Base-by-base conservation (phyloP, 352 stramenopile genomes). In the Elongisporangium senticosum region DNA sequence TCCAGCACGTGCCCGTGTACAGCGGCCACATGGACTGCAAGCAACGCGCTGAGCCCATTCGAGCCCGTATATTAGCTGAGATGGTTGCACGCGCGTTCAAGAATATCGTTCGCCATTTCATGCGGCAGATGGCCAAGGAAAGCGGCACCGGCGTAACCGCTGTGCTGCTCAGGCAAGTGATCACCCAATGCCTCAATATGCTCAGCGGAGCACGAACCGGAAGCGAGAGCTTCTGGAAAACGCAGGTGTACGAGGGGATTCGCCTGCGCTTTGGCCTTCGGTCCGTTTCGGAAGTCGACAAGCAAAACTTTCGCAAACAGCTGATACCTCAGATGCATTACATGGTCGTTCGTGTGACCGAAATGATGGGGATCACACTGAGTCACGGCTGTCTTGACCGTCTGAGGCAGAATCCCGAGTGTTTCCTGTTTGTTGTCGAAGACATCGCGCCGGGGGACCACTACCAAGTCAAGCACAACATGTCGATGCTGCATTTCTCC, bases 21-120 rank as follows among this genome's bases (percentile, higher is more conserved):
- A 70, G 83, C 1, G 90, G 90, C 1, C 67, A 78, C 14, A 64
- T 80, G 13, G 71, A 88, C 17, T 93, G 83, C 65, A 64, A 74
- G 53, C 56, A 77, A 7, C 74, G 90, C 14, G 71, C 83, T 2
- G 56, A 39, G 1, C 61, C 67, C 48, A 77, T 97, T 40, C 78
- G 90, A 6, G 65, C 71, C 0, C 61, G 84, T 15, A 28, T 97
- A 21, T 68, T 98, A 0, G 80, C 73, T 2, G 90, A 97, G 64
- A 97, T 98, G 80, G 71, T 95, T 0, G 80, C 86, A 7, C 74
- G 91, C 8, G 77, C 90, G 17, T 81, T 96, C 17, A 98, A 97
- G 64, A 93, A 95, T 50, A 60, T 96, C 2, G 24, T 95, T 10
- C 87, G 90, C 0, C 79, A 89, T 39, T 78, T 87, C 4, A 67